Percentiles rank a stretch among this genome's conserved stretches.
These are phyloP conservation scores for Avena atlantica DNA, from an alignment of 176 grass and related monocot species.

Conservation along the genomic window DNA sequence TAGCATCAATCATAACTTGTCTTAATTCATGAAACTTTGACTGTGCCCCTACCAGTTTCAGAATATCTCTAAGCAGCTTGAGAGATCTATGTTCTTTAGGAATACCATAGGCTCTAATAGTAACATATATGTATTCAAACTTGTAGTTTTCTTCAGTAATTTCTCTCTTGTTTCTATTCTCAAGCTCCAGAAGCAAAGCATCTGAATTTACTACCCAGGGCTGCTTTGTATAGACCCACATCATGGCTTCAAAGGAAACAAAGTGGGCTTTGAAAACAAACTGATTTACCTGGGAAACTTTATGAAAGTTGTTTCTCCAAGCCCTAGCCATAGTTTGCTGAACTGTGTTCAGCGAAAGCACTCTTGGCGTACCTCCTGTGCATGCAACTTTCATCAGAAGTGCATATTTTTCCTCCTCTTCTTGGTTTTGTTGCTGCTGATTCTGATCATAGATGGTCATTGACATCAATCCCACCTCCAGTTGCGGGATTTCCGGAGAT, in stretches of 20 bases:
- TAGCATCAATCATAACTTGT: not conserved
- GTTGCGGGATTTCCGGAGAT: too few species aligned
- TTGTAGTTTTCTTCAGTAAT: not conserved
- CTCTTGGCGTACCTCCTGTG: too few species aligned
- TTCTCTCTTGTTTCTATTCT: not conserved
- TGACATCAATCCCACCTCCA: too few species aligned
- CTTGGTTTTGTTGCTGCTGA: too few species aligned
- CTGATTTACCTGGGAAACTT: not conserved
- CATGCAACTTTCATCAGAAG: too few species aligned
- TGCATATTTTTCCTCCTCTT: too few species aligned
- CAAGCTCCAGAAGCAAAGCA: not conserved
- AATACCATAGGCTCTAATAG: not conserved
- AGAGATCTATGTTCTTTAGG: not conserved
- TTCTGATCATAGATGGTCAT: too few species aligned
- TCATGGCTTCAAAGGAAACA: not conserved
- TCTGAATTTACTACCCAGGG: not conserved
- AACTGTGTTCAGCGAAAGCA: too few species aligned
- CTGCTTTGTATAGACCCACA: too few species aligned
- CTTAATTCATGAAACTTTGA: not conserved
- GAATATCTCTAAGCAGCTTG: not conserved
- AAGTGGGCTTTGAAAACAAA: not conserved
- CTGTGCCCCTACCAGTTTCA: not conserved
- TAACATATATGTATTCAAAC: not conserved
- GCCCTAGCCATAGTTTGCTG: not conserved
- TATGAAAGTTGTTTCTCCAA: not conserved